phyloP scores from a whole-genome alignment of 2,329 filamentous ascomycete genomes.

The Proliferodiscus dingleyae region DNA sequence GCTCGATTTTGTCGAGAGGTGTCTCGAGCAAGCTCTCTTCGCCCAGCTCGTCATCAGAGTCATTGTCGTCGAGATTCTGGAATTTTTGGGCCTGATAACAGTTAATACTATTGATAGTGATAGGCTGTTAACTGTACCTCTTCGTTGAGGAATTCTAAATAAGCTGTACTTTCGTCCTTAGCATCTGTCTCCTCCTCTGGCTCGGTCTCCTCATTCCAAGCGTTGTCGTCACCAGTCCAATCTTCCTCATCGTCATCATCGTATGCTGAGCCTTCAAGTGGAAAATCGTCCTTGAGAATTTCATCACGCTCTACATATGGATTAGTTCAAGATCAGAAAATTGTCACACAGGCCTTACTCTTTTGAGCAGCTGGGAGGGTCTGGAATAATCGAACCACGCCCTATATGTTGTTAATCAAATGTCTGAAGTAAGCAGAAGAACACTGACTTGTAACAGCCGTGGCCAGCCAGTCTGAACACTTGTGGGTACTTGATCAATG shows the following conservation, averaged over 20 bases:
- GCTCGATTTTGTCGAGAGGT: slow-evolving; percentile 90
- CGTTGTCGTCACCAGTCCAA: slow-evolving; percentile 74
- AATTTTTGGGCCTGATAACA: slow-evolving; percentile 72
- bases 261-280: slow-evolving; percentile 56
- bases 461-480: slow-evolving; percentile 93
- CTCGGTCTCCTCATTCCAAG: slow-evolving; percentile 70
- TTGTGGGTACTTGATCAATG: slow-evolving; percentile 79
- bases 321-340: slow-evolving; percentile 23
- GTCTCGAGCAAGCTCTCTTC: slow-evolving; percentile 94
- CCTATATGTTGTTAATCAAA: slow-evolving; percentile 38
- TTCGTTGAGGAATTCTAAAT: slow-evolving; percentile 92
- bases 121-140: slow-evolving; percentile 53
- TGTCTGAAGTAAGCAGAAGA: not conserved
- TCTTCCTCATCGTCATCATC: slow-evolving; percentile 71
- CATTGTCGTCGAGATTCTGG: slow-evolving; percentile 60
- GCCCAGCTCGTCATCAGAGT: slow-evolving; percentile 81
- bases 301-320: slow-evolving; percentile 72
- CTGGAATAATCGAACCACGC: slow-evolving; percentile 86
- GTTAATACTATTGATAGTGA: slow-evolving; percentile 5
- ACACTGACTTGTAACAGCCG: slow-evolving; percentile 60
- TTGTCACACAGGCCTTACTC: slow-evolving; percentile 50
- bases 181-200: slow-evolving; percentile 51
- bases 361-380: slow-evolving; percentile 83
- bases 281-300: slow-evolving; percentile 82
- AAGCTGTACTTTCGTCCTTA: slow-evolving; percentile 88